These are phyloP conservation scores for Globisporangium ultimum DNA, from an alignment of 352 stramenopile species.

Conservation along the genomic window DNA sequence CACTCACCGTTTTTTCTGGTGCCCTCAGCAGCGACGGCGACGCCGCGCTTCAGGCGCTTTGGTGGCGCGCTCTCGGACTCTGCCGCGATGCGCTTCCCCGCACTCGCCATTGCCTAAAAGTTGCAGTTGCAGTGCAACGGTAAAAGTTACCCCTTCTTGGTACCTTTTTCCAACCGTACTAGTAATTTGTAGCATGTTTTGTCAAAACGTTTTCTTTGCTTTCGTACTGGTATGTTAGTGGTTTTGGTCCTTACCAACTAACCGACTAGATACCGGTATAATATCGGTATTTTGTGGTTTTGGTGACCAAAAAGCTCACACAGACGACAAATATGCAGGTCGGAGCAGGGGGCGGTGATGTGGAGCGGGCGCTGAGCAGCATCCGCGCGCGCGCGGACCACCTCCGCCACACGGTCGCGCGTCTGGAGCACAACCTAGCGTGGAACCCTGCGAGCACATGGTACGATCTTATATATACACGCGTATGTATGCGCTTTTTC, in stretches of 20 bases:
- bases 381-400: slow-evolving; percentile 80
- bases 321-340: slow-evolving; percentile 25
- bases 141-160: no score
- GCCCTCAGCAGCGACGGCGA: neutral
- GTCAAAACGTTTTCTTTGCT: no score
- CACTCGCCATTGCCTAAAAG: neutral
- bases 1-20: neutral
- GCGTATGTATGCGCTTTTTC: neutral
- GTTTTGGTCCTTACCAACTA: neutral
- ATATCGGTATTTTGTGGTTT: neutral
- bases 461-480: slow-evolving; percentile 19
- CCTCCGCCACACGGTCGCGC: slow-evolving; percentile 69
- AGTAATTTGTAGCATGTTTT: no score
- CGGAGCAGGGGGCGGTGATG: slow-evolving; percentile 43
- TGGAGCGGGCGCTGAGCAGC: slow-evolving; percentile 75
- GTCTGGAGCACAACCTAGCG: slow-evolving; percentile 73
- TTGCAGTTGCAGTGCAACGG: neutral
- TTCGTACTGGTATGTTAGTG: no score
- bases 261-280: neutral
- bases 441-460: slow-evolving; percentile 81
- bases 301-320: neutral
- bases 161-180: no score
- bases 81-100: neutral
- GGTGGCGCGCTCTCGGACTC: neutral
- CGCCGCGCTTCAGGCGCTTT: neutral